Evolutionary conservation across 163 green algal species (phyloP), one percentile per base, ranked within the genome.

Genomic region (Volvox carteri): DNA sequence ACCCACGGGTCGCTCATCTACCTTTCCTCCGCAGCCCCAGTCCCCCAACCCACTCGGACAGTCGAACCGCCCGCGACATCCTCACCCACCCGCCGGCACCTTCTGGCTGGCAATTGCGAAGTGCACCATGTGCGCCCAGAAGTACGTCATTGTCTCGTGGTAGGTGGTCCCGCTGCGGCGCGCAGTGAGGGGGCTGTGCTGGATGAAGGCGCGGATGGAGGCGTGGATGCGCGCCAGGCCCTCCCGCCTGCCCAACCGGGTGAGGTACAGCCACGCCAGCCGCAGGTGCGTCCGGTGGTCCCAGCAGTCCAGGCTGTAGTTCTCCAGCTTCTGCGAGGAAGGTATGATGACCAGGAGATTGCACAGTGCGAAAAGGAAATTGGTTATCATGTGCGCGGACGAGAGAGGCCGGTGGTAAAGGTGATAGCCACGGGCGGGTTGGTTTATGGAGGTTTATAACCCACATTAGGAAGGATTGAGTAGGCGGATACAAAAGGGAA

Each of bases 131-230:
- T 92, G 90, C 2, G 74, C 77, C 85, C 85, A 92, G 8, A 88
- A 84, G 90, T 92, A 91, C 21, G 90, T 92, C 54, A 92, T 77
- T 19, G 85, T 92, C n/a, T 87, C 85, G 85, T 92, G 90, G 90
- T 90, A 92, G 41, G 90, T 92, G 39, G 77, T 92, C 58, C 90
- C 89, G 33, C 23, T 87, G 25, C 54, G 52, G 42, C 79, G 79
- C 62, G 23, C 12, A 0, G 79, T 87, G 62, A 87, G 16, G 28
- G 84, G 84, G 25, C 73, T 84, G 75, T 90, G 80, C 9, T 46
- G 75, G 35, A 92, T 92, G 84, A 90, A 92, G 18, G 46, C 44
- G 8, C n/a, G 41, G 62, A 92, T 92, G 85, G 48, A n/a, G 70
- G 39, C 48, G 72, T 88, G 85, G 89, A 92, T 91, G 74, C 80